phyloP scores from a whole-genome alignment of 2,329 filamentous ascomycete species.

The Cadophora malorum region DNA sequence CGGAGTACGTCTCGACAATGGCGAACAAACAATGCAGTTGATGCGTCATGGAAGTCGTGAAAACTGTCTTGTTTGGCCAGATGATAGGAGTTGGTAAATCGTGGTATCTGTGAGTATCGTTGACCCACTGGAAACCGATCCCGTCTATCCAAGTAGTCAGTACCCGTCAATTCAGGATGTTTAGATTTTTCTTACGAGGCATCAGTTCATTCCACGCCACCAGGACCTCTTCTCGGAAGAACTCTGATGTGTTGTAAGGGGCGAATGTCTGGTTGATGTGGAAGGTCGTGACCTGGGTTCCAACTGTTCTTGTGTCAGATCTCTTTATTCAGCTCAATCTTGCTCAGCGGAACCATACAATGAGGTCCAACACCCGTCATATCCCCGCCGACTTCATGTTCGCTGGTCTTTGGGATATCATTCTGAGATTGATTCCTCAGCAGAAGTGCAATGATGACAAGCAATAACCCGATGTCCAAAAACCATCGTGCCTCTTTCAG shows the following conservation, averaged over 20 bases:
- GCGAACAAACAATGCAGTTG: slow-evolving; percentile 33
- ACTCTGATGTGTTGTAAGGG: slow-evolving; percentile 49
- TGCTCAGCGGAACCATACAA: slow-evolving; percentile 38
- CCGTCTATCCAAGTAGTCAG: slow-evolving; percentile 38
- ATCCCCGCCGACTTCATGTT: slow-evolving; percentile 48
- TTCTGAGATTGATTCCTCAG: slow-evolving; percentile 44
- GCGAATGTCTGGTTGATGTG: slow-evolving; percentile 49
- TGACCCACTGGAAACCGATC: slow-evolving; percentile 48
- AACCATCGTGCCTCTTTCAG: slow-evolving; percentile 48
- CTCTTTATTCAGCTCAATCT: no score
- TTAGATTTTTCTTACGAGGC: slow-evolving; percentile 45
- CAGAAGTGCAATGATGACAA: slow-evolving; percentile 49
- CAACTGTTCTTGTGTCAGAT: slow-evolving; percentile 40
- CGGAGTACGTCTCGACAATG: slow-evolving; percentile 30
- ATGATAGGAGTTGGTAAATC: slow-evolving; percentile 47
- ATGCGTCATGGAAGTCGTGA: slow-evolving; percentile 35
- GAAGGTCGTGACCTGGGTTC: slow-evolving; percentile 48
- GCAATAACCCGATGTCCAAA: slow-evolving; percentile 49
- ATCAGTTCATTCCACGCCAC: slow-evolving; percentile 50
- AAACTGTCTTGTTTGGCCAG: slow-evolving; percentile 37
- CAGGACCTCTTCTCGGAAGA: slow-evolving; percentile 48
- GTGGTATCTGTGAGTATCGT: slow-evolving; percentile 47
- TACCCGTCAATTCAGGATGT: neutral
- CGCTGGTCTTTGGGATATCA: slow-evolving; percentile 31
- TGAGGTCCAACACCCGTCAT: slow-evolving; percentile 48